Percentiles rank a stretch among this genome's conserved stretches.
Conservation (phyloP, 2,329 filamentous ascomycete species). For the Neofusicoccum sp. region DNA sequence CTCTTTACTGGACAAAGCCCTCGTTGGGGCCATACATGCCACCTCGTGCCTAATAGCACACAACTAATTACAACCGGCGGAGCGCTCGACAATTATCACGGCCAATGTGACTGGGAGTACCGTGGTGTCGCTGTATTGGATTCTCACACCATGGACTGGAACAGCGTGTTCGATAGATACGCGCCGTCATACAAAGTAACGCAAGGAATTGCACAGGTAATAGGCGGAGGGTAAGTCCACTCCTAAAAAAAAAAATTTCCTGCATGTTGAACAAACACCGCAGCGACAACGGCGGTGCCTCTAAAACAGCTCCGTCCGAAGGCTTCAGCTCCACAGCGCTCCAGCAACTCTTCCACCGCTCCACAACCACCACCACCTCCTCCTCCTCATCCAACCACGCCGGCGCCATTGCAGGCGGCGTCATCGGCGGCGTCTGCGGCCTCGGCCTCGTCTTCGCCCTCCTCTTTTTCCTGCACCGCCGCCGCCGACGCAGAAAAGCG, state of each 20-base stretch:
- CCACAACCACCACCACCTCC: too few relatives aligned
- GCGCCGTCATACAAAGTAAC: neutral
- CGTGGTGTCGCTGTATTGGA: conserved; percentile 23
- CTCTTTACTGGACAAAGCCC: conserved; percentile 37
- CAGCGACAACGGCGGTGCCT: neutral
- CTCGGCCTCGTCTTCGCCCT: neutral
- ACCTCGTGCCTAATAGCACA: conserved; percentile 33
- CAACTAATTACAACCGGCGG: conserved; percentile 47
- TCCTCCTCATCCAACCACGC: too few relatives aligned
- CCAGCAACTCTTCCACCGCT: too few relatives aligned
- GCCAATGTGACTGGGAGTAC: conserved; percentile 24
- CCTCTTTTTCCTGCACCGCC: conserved; percentile 1
- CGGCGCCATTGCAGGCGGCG: conserved; percentile 17
- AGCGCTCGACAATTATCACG: neutral
- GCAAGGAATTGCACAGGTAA: neutral
- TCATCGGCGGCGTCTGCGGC: conserved; percentile 13
- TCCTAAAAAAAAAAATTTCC: neutral
- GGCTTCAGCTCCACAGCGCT: too few relatives aligned
- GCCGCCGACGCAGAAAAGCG: neutral
- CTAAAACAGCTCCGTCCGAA: neutral
- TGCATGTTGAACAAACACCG: neutral
- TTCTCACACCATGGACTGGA: conserved; percentile 22
- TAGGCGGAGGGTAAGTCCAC: neutral
- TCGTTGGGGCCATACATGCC: conserved; percentile 44
- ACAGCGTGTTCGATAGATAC: neutral